Conservation (phyloP, 2,329 filamentous ascomycete genomes). For the Conoideocrella luteorostrata region DNA sequence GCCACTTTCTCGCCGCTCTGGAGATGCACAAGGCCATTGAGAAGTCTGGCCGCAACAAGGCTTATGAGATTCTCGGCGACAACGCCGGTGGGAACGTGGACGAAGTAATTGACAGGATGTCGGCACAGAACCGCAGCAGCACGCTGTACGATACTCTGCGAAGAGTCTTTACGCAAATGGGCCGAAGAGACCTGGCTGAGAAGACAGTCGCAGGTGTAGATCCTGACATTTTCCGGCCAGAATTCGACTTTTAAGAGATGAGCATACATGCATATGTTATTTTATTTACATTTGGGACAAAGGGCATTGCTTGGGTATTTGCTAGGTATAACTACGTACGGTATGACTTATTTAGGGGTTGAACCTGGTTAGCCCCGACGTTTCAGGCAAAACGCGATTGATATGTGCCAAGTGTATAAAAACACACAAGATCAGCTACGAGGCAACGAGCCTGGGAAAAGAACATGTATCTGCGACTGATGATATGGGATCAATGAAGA, state of each 20-base stretch:
- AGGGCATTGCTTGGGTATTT: too few species aligned
- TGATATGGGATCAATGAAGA: too few species aligned
- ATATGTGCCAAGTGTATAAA: too few species aligned
- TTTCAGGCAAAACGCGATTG: too few species aligned
- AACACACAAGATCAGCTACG: too few species aligned
- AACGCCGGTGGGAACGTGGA: constrained; percentile 45
- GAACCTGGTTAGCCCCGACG: too few species aligned
- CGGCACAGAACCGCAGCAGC: constrained; percentile 91
- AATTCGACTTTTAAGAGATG: constrained; percentile 71
- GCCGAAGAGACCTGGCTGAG: constrained; percentile 78
- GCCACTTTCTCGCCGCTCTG: constrained; percentile 84
- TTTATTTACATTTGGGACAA: too few species aligned
- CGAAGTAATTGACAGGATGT: constrained; percentile 75
- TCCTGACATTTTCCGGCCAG: constrained; percentile 77
- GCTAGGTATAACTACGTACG: too few species aligned
- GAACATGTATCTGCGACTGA: too few species aligned
- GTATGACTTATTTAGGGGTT: too few species aligned
- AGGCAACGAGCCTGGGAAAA: too few species aligned
- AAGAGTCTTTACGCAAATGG: constrained; percentile 96
- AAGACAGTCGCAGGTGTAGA: constrained; percentile 86
- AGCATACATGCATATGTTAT: neutral
- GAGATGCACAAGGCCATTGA: constrained; percentile 95
- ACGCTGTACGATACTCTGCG: constrained; percentile 93
- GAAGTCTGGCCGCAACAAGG: constrained; percentile 74
- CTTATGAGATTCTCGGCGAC: constrained; percentile 70